phyloP scores from a whole-genome alignment of 768 basidiomycete genomes.

The Gymnopilus junonius region DNA sequence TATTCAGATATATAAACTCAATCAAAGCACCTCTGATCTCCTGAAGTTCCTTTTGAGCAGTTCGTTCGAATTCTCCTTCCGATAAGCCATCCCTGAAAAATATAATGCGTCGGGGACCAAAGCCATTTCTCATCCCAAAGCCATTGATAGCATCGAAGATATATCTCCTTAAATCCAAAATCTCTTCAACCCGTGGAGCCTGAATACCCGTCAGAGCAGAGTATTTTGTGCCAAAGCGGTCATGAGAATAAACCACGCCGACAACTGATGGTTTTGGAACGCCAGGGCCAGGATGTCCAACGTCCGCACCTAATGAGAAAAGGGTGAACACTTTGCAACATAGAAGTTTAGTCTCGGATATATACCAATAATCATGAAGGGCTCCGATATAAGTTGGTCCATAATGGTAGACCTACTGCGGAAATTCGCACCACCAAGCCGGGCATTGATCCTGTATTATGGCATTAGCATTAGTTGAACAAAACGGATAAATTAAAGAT shows the following conservation, averaged over 20 bases:
- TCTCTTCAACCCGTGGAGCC: slow-evolving; percentile 5
- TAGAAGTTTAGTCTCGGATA: too few species aligned
- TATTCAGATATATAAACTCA: too few species aligned
- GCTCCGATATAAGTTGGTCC: neutral
- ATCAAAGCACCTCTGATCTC: slow-evolving; percentile 3
- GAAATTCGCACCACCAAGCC: slow-evolving; percentile 11
- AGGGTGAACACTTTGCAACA: neutral
- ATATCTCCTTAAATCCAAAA: neutral
- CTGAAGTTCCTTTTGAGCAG: neutral
- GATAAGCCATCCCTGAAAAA: slow-evolving; percentile 16
- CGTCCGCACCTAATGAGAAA: slow-evolving; percentile 9
- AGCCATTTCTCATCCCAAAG: neutral
- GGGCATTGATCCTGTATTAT: slow-evolving; percentile 7
- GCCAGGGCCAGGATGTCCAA: slow-evolving; percentile 14
- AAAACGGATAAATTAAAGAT: neutral
- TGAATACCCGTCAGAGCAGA: slow-evolving; percentile 11
- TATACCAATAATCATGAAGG: slow-evolving; percentile 14
- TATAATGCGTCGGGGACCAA: neutral
- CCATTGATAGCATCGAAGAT: neutral
- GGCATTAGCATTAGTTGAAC: neutral
- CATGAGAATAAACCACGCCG: slow-evolving; percentile 10
- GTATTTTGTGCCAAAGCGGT: slow-evolving; percentile 7
- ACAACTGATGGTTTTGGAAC: slow-evolving; percentile 13
- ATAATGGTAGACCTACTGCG: neutral
- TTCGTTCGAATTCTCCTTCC: slow-evolving; percentile 13